Evolutionary conservation across 352 stramenopile genomes (phyloP).

Genomic region (Pythium apleroticum): DNA sequence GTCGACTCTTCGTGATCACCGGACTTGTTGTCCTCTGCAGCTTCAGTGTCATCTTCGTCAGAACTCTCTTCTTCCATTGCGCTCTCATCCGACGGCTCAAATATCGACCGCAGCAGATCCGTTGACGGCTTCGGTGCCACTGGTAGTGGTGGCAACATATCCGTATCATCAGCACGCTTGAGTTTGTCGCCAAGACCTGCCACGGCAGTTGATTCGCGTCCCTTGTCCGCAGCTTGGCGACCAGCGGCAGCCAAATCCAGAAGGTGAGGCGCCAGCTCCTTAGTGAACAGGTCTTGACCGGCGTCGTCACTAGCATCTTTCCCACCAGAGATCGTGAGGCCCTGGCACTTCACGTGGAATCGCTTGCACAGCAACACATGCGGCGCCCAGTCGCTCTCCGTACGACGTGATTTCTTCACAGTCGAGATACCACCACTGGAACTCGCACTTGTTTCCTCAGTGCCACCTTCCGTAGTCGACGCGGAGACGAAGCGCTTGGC

Average conservation of each 20-base stretch:
- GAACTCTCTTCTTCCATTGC: conserved; percentile 42
- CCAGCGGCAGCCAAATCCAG: conserved; percentile 58
- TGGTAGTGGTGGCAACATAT: conserved; percentile 42
- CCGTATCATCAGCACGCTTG: not conserved
- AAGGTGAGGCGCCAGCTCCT: conserved; percentile 72
- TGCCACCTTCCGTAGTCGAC: conserved; percentile 17
- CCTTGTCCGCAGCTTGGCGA: not conserved
- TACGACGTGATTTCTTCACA: conserved; percentile 49
- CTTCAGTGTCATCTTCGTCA: conserved; percentile 24
- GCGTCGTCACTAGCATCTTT: conserved; percentile 29
- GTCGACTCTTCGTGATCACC: no score
- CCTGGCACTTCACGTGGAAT: conserved; percentile 69
- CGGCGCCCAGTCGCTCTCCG: conserved; percentile 59
- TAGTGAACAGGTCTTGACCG: conserved; percentile 59
- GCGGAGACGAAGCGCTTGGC: conserved; percentile 76
- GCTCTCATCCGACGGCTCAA: conserved; percentile 73
- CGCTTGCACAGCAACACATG: conserved; percentile 79
- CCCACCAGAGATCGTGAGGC: conserved; percentile 31
- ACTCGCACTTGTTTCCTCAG: not conserved
- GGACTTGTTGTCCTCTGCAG: no score
- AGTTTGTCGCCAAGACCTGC: not conserved
- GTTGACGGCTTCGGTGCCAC: conserved; percentile 40
- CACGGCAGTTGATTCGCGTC: not conserved
- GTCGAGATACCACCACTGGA: not conserved
- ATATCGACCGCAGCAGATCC: conserved; percentile 78